phyloP scores from a whole-genome alignment of 2,329 filamentous ascomycete species.

The Trichoderma sp. region DNA sequence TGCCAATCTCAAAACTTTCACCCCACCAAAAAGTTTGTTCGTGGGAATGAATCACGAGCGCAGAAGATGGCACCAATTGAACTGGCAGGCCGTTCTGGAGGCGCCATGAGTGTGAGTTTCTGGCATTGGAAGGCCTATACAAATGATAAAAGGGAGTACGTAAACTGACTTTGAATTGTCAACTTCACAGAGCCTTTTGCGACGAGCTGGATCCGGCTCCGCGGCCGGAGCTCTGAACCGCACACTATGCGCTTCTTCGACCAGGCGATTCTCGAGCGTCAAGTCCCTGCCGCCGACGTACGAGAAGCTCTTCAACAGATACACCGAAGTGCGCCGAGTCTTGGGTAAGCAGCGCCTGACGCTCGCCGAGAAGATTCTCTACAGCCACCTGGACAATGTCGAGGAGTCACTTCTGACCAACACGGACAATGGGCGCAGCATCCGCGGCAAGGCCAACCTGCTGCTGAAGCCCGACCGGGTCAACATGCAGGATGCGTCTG shows the following conservation, averaged over 20 bases:
- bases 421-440: slow-evolving; percentile 80
- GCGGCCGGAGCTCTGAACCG: slow-evolving; percentile 26
- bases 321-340: slow-evolving; percentile 74
- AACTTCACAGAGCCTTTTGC: slow-evolving; percentile 43
- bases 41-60: slow-evolving; percentile 22
- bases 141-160: neutral
- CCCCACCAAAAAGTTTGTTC: slow-evolving; percentile 37
- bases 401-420: slow-evolving; percentile 84
- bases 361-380: slow-evolving; percentile 96
- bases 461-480: slow-evolving; percentile 97
- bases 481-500: slow-evolving; percentile 98
- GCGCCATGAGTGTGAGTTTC: slow-evolving; percentile 50
- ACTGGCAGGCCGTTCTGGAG: slow-evolving; percentile 54
- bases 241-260: slow-evolving; percentile 33
- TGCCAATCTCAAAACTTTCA: slow-evolving; percentile 41
- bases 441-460: slow-evolving; percentile 87
- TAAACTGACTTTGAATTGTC: neutral
- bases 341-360: slow-evolving; percentile 73
- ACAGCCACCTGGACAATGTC: slow-evolving; percentile 87
- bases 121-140: neutral
- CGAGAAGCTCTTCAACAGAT: slow-evolving; percentile 75
- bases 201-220: slow-evolving; percentile 41
- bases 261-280: slow-evolving; percentile 45
- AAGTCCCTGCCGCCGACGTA: slow-evolving; percentile 70
- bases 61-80: slow-evolving; percentile 55